A percentile compares a stretch with the other conserved stretches of the same genome.
phyloP scores from a whole-genome alignment of 345 rosid genomes.

The Hypericum perforatum region DNA sequence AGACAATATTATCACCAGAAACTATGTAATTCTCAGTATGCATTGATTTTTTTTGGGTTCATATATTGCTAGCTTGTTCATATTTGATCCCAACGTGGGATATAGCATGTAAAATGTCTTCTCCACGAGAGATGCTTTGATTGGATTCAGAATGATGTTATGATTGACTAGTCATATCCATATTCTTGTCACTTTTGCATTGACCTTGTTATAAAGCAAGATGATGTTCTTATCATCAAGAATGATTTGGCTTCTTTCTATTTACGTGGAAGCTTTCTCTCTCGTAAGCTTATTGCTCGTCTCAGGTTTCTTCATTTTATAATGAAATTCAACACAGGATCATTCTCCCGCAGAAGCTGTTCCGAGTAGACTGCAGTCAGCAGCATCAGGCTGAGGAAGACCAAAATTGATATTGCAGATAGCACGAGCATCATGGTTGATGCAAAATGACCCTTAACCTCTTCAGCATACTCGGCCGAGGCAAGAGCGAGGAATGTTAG shows the following conservation, averaged over 20 bases:
- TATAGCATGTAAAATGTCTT: neutral
- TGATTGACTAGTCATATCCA: conserved; percentile 1
- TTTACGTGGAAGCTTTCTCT: too few species aligned
- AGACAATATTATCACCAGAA: too few species aligned
- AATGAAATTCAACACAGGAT: conserved; percentile 20
- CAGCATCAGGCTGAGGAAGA: conserved; percentile 41
- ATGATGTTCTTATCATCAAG: too few species aligned
- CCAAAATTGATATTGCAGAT: conserved; percentile 36
- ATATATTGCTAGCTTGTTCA: too few species aligned
- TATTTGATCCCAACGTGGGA: neutral
- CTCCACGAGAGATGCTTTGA: neutral
- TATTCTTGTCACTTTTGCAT: conserved; percentile 1
- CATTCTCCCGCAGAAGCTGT: conserved; percentile 22
- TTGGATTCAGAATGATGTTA: neutral
- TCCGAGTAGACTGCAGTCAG: conserved; percentile 33
- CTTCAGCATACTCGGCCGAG: conserved; percentile 43
- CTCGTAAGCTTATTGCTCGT: too few species aligned
- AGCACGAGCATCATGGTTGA: conserved; percentile 30
- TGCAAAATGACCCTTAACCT: conserved; percentile 27
- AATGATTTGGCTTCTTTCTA: too few species aligned
- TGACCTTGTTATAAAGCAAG: too few species aligned
- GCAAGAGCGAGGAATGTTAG: conserved; percentile 50
- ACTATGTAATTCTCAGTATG: too few species aligned
- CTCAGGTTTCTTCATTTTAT: neutral
- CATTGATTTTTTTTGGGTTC: too few species aligned